Percentiles rank a stretch among this genome's conserved stretches.
These are phyloP conservation scores for Fraxinus baroniana DNA, from an alignment of 305 asterid species.

Conservation along the genomic window DNA sequence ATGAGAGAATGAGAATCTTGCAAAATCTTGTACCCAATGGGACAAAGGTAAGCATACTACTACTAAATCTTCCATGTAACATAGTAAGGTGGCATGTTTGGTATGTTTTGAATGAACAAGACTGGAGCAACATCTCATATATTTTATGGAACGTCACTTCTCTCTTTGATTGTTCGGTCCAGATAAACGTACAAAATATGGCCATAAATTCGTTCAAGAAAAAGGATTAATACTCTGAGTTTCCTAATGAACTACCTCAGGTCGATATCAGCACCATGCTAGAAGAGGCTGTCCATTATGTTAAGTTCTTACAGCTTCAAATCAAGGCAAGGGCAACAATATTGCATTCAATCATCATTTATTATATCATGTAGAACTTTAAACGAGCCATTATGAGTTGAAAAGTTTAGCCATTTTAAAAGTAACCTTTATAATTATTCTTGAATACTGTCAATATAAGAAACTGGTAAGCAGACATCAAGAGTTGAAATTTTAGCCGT, in stretches of 20 bases:
- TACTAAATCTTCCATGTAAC: background rate
- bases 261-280: constrained; percentile 95
- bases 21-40: constrained; percentile 44
- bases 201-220: background rate
- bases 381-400: background rate
- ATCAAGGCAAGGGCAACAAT: constrained; percentile 55
- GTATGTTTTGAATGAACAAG: background rate
- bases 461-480: too few species aligned
- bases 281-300: constrained; percentile 89
- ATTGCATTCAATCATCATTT: background rate
- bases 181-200: background rate
- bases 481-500: too few species aligned
- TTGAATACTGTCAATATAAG: too few species aligned
- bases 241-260: constrained; percentile 15
- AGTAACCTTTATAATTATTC: too few species aligned
- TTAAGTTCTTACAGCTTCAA: constrained; percentile 85
- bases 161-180: background rate
- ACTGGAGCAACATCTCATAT: background rate
- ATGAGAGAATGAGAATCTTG: background rate
- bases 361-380: background rate
- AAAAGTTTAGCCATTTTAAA: background rate
- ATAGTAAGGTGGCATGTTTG: background rate
- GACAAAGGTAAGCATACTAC: constrained; percentile 44
- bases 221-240: background rate
- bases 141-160: background rate